Evolutionary conservation across 768 basidiomycete genomes (phyloP).

Genomic region (Coprinellus micaceus): DNA sequence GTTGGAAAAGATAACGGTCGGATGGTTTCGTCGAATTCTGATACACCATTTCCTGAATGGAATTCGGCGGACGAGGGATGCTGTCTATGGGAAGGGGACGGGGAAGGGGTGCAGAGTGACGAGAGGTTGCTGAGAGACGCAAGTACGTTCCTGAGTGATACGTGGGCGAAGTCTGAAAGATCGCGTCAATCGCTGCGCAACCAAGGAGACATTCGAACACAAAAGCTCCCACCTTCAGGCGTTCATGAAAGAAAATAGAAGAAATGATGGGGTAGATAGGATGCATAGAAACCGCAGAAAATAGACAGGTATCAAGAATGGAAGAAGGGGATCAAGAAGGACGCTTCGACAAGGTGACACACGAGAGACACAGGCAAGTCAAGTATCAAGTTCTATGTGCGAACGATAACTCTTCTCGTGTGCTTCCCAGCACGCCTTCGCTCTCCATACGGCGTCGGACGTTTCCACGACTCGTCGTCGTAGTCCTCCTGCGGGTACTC

Average conservation of each 20-base stretch:
- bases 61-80: background rate
- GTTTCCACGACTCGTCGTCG: constrained; percentile 71
- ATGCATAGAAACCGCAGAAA: constrained; percentile 1
- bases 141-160: background rate
- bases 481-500: constrained; percentile 46
- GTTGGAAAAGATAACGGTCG: no score
- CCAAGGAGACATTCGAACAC: background rate
- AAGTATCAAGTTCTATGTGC: constrained; percentile 27
- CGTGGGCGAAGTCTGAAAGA: background rate
- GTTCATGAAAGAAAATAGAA: background rate
- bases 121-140: background rate
- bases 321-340: constrained; percentile 7
- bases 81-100: background rate
- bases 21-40: no score
- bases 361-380: constrained; percentile 7
- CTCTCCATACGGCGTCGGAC: constrained; percentile 71
- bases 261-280: constrained; percentile 2
- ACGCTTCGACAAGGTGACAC: constrained; percentile 3
- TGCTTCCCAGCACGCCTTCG: constrained; percentile 78
- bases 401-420: constrained; percentile 67
- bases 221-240: background rate
- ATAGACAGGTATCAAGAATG: constrained; percentile 6
- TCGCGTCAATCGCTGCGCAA: background rate
- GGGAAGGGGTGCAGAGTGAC: background rate
- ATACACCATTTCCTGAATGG: background rate